Conservation (phyloP, 2,329 filamentous ascomycete species). For the Talaromyces sp. region DNA sequence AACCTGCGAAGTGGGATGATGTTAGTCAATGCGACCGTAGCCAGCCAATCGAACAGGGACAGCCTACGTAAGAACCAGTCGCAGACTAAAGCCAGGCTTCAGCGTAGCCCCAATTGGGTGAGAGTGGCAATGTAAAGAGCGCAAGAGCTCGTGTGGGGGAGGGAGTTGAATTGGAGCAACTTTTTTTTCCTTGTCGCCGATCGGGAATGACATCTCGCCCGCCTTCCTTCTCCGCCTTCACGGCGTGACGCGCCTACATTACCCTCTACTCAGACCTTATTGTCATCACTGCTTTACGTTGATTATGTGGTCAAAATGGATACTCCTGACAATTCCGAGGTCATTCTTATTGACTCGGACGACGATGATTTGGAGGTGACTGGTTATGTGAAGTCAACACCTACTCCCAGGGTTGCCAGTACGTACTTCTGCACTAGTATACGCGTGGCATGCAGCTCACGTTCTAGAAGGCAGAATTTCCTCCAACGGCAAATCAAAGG, state of each 20-base stretch:
- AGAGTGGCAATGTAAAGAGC: not conserved
- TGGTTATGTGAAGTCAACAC: conserved; percentile 15
- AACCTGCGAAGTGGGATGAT: conserved; percentile 1
- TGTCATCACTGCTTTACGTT: not conserved
- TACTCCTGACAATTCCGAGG: conserved; percentile 20
- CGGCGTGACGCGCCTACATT: conserved; percentile 6
- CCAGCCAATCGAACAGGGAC: not conserved
- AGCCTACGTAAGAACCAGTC: not conserved
- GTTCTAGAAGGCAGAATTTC: conserved; percentile 9
- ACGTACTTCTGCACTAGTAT: conserved; percentile 9
- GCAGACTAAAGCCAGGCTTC: not conserved
- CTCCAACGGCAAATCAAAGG: not conserved
- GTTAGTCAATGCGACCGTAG: not conserved
- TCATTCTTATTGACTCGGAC: conserved; percentile 33
- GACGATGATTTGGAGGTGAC: conserved; percentile 51
- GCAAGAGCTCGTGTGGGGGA: conserved; percentile 6
- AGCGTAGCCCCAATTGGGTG: conserved; percentile 1
- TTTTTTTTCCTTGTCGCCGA: conserved; percentile 21
- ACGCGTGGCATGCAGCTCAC: conserved; percentile 23
- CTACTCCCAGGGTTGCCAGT: conserved; percentile 7
- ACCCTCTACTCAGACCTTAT: too few species aligned
- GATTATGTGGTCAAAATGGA: conserved; percentile 22
- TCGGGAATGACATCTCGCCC: conserved; percentile 29
- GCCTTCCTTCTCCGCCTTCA: conserved; percentile 27
- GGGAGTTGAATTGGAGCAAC: conserved; percentile 6